Percentiles rank a stretch among this genome's conserved stretches.
Evolutionary conservation across 2,329 filamentous ascomycete species (phyloP).

Genomic region (Hymenoscyphus albidus): DNA sequence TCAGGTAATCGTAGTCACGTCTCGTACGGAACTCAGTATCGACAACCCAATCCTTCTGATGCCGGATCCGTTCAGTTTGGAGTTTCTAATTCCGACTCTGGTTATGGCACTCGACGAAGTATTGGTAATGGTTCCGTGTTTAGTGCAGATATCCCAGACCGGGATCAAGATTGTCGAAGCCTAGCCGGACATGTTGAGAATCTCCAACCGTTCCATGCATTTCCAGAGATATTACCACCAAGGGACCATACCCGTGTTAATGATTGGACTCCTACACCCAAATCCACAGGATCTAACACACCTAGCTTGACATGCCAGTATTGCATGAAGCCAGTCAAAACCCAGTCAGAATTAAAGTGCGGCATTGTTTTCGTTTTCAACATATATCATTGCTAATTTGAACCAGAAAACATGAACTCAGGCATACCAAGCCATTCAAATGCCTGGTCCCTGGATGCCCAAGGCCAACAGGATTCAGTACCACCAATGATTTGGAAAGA

Average conservation of each 20-base stretch:
- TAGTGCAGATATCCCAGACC: constrained; percentile 31
- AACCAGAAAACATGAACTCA: constrained; percentile 67
- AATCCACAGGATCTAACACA: constrained; percentile 13
- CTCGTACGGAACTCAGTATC: constrained; percentile 30
- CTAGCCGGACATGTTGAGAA: constrained; percentile 25
- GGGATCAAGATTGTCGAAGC: constrained; percentile 32
- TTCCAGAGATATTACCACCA: constrained; percentile 21
- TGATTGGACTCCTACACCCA: constrained; percentile 17
- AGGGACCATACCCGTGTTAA: constrained; percentile 22
- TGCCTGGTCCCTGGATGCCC: constrained; percentile 58
- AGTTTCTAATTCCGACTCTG: constrained; percentile 34
- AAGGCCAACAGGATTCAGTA: constrained; percentile 67
- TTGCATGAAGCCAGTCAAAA: constrained; percentile 45
- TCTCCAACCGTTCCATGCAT: constrained; percentile 25
- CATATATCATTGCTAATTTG: constrained; percentile 22
- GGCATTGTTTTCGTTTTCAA: constrained; percentile 20
- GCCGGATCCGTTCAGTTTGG: constrained; percentile 28
- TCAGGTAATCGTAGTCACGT: constrained; percentile 23
- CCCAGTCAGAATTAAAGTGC: constrained; percentile 54
- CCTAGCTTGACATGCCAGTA: constrained; percentile 35
- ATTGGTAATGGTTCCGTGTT: constrained; percentile 33
- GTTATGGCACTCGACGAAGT: constrained; percentile 35
- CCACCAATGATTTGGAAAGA: constrained; percentile 74
- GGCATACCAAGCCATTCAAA: constrained; percentile 63
- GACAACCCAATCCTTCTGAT: constrained; percentile 32